Base-by-base conservation (phyloP, 768 basidiomycete species). In the Suillus clintonianus region DNA sequence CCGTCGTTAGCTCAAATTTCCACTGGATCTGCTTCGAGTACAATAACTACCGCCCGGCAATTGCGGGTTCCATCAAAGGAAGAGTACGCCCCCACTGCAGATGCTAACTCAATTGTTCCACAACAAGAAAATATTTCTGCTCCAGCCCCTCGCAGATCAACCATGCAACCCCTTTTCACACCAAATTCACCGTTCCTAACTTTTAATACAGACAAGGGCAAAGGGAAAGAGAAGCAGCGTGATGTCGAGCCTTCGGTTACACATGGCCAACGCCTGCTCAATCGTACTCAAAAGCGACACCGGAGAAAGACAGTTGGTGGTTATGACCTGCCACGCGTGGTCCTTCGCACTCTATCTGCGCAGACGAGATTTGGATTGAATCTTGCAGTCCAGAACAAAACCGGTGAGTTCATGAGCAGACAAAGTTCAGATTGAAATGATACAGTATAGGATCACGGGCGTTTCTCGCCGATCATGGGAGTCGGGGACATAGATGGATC, bases 331-430 rank as follows among this genome's bases (percentile, higher is more conserved):
- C 74, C 72, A 5, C 67, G 68, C 54, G 5, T 77, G 15, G 70
- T 75, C 50, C 68, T 66, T 19, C 43, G 67, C 9, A 43, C 66
- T n/a, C 67, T 71, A 0, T 68, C 71, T n/a, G 67, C 70, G 9
- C n/a, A n/a, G n/a, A n/a, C n/a, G n/a, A n/a, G n/a, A n/a, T n/a
- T n/a, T n/a, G n/a, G n/a, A n/a, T n/a, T n/a, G n/a, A n/a, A n/a
- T n/a, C n/a, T n/a, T n/a, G n/a, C n/a, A n/a, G n/a, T n/a, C n/a
- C n/a, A n/a, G n/a, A n/a, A n/a, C n/a, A n/a, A n/a, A n/a, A n/a
- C n/a, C n/a, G n/a, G n/a, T n/a, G n/a, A n/a, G n/a, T n/a, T n/a
- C n/a, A n/a, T n/a, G n/a, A n/a, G n/a, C n/a, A n/a, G n/a, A n/a
- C n/a, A n/a, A n/a, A n/a, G n/a, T n/a, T n/a, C n/a, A n/a, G n/a